Evolutionary conservation across 345 rosid genomes (phyloP).

Genomic region (Capsella bursapastoris): DNA sequence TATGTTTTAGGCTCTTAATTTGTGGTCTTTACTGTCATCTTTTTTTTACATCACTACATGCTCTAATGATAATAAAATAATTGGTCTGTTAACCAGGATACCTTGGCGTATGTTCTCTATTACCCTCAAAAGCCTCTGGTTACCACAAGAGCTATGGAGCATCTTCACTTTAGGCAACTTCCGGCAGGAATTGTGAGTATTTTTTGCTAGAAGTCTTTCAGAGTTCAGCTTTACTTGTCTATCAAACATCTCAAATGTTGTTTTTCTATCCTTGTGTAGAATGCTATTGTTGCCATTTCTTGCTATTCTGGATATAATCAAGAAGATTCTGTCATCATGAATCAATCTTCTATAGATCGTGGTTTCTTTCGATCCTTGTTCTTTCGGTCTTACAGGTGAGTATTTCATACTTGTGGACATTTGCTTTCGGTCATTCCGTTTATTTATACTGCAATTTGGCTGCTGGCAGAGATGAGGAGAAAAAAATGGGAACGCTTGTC

Average conservation of each 20-base stretch:
- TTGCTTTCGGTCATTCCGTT: conserved; percentile 6
- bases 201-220: conserved; percentile 15
- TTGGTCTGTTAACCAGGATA: conserved; percentile 61
- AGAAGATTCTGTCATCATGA: conserved; percentile 99
- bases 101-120: conserved; percentile 94
- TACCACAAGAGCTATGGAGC: conserved; percentile 99
- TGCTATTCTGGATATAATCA: conserved; percentile 99
- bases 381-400: conserved; percentile 91
- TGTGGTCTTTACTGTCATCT: background rate
- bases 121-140: conserved; percentile 99
- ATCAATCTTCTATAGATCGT: conserved; percentile 94
- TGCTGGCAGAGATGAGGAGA: conserved; percentile 85
- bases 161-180: conserved; percentile 98
- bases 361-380: conserved; percentile 95
- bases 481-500: conserved; percentile 98
- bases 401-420: conserved; percentile 18
- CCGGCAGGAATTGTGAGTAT: conserved; percentile 95
- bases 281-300: conserved; percentile 95
- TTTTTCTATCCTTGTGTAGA: conserved; percentile 50
- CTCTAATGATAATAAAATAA: conserved; percentile 1
- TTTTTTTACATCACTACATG: conserved; percentile 7
- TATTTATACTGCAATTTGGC: conserved; percentile 17
- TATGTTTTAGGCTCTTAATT: conserved; percentile 41
- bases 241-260: conserved; percentile 2
- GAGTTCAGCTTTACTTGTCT: conserved; percentile 2